A percentile compares a stretch with the other conserved stretches of the same genome.
These are phyloP conservation scores for Phaeophleospora eucalypticola DNA, from an alignment of 2,329 filamentous ascomycete genomes.

Conservation along the genomic window DNA sequence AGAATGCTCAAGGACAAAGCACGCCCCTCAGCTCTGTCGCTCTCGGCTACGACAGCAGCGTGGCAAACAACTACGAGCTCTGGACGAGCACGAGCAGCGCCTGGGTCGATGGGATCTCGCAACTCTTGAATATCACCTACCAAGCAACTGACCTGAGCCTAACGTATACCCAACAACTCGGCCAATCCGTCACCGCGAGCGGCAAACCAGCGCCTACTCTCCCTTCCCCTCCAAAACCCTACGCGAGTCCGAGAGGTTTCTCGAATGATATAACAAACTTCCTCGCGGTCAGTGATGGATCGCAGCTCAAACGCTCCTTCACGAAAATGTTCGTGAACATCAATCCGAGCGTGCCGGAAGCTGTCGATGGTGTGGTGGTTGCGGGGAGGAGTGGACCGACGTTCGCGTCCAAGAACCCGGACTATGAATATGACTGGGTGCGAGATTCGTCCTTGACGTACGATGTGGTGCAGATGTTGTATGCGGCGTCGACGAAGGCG, in stretches of 20 bases:
- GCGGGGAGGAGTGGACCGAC: constrained; percentile 29
- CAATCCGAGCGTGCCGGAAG: constrained; percentile 28
- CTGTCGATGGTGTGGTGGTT: constrained; percentile 29
- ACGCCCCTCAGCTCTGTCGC: constrained; percentile 28
- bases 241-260: constrained; percentile 29
- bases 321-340: constrained; percentile 32
- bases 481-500: constrained; percentile 22
- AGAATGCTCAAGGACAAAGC: constrained; percentile 25
- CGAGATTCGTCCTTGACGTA: constrained; percentile 30
- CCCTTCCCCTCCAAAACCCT: constrained; percentile 24
- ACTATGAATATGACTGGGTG: constrained; percentile 35
- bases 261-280: constrained; percentile 30
- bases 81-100: constrained; percentile 27
- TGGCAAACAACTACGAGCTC: constrained; percentile 27
- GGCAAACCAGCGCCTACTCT: constrained; percentile 24
- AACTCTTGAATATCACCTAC: constrained; percentile 31
- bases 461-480: constrained; percentile 28
- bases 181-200: constrained; percentile 23
- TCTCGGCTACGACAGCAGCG: constrained; percentile 25
- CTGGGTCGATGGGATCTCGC: constrained; percentile 30
- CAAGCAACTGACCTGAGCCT: constrained; percentile 26
- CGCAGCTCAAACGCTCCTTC: constrained; percentile 25
- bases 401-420: constrained; percentile 25
- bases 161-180: constrained; percentile 25
- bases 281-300: constrained; percentile 21